phyloP scores from a whole-genome alignment of 805 yeast genomes.

The Candida sithepensis region DNA sequence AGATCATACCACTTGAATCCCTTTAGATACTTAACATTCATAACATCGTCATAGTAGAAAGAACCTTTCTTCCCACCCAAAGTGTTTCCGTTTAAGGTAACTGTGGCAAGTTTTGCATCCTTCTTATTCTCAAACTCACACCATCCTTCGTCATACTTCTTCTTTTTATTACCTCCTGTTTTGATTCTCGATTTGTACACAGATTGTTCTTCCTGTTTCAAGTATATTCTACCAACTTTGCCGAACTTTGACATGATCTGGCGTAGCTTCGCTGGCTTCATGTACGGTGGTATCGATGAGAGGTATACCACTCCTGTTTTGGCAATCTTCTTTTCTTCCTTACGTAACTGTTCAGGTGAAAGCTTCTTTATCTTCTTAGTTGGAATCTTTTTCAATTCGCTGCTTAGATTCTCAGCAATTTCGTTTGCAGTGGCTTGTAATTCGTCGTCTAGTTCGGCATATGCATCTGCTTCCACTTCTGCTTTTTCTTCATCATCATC shows the following conservation, averaged over 20 bases:
- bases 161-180: conserved; percentile 89
- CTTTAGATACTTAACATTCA: conserved; percentile 84
- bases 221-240: conserved; percentile 76
- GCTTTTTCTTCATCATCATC: conserved; percentile 11
- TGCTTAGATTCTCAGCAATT: conserved; percentile 15
- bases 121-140: conserved; percentile 81
- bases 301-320: conserved; percentile 91
- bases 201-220: conserved; percentile 78
- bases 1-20: conserved; percentile 95
- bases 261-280: conserved; percentile 90
- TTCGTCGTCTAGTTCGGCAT: conserved; percentile 9
- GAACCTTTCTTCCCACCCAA: conserved; percentile 90
- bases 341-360: conserved; percentile 50
- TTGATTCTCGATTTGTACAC: conserved; percentile 66
- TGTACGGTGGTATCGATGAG: conserved; percentile 90
- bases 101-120: conserved; percentile 86
- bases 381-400: conserved; percentile 25
- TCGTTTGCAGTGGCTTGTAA: conserved; percentile 6
- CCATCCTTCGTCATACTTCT: conserved; percentile 93
- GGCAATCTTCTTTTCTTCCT: conserved; percentile 52
- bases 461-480: not conserved
- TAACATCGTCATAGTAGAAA: conserved; percentile 89
- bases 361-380: conserved; percentile 49
- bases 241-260: conserved; percentile 83
- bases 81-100: conserved; percentile 80